Percentiles rank a stretch among this genome's conserved stretches.
phyloP scores from a whole-genome alignment of 108 stramenopile genomes.

The Parietichytrium sp. region DNA sequence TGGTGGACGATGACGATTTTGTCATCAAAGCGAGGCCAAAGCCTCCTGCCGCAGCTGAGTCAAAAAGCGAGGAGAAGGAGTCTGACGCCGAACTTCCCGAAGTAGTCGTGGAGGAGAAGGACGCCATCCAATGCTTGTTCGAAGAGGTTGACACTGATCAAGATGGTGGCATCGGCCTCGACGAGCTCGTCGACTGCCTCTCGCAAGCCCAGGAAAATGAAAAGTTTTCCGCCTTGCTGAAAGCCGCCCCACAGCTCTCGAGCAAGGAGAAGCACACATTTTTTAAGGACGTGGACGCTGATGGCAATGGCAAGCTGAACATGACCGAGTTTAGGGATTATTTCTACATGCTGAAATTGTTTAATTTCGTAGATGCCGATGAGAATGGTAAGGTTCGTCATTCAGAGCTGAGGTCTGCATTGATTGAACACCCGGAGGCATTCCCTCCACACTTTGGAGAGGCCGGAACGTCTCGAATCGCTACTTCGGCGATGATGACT shows the following conservation, averaged over 20 bases:
- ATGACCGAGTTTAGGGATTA: constrained; percentile 1
- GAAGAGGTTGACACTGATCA: background rate
- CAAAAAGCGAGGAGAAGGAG: background rate
- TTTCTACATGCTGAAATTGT: constrained; percentile 2
- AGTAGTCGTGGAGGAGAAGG: background rate
- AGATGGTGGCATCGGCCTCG: background rate
- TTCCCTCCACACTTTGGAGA: background rate
- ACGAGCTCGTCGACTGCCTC: background rate
- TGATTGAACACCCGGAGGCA: background rate
- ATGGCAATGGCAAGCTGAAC: background rate
- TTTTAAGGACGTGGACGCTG: background rate
- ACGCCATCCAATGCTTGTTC: background rate
- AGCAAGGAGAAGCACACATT: background rate
- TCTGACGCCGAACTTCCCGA: background rate
- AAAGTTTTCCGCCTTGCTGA: background rate
- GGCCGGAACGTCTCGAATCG: background rate
- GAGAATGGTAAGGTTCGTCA: background rate
- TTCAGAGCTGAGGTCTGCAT: background rate
- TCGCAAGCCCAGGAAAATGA: background rate
- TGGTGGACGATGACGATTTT: background rate
- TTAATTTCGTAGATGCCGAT: constrained; percentile 1
- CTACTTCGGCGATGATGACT: background rate
- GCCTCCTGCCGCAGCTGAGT: background rate
- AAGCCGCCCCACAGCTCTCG: background rate
- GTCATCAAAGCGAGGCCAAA: background rate